Evolutionary conservation across 2,329 filamentous ascomycete species (phyloP), one percentile per base, ranked within the genome.

Genomic region (Aspergillus transmontanensis): DNA sequence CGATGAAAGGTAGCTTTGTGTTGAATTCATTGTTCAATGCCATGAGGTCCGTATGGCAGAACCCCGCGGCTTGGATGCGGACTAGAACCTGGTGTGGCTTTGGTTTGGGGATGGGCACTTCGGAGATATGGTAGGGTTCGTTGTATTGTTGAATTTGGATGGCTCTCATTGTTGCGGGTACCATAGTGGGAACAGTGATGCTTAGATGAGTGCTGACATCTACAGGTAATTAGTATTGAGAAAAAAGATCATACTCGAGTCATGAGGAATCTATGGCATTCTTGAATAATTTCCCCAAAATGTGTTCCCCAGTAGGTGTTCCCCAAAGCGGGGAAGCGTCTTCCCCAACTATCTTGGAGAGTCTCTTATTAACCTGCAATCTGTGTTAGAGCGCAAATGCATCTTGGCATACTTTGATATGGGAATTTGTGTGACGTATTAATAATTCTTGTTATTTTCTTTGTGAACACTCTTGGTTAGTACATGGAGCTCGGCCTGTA

Each of bases 21-120:
- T 71, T 73, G 71, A 88, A 83, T 53, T 80, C 73, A 55, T 86
- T 86, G 2, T 77, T 69, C 7, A 70, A 68, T 4, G 87, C 85
- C 83, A 88, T 86, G 64, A 75, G 74, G 75, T 89, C 87, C 0
- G 87, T 89, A 76, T 89, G 87, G 76, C 87, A 89, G 70, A 87
- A 82, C 1, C 85, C 87, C 11, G 85, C 86, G 19, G 85, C 85
- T 60, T 84, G 86, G 58, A 87, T 78, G 72, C 86, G 87, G 69
- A 89, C 79, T 41, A 89, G 81, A n/a, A 90, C 76, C 66, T 89
- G 86, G 66, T 84, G 69, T 0, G 82, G 79, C 5, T 75, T 73
- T 19, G 87, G 81, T 5, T 39, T 32, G 7, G 86, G 86, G 1
- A 84, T 80, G 14, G 81, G 78, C 36, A 88, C 73, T 19, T 78